A percentile compares a stretch with the other conserved stretches of the same genome.
phyloP scores from a whole-genome alignment of 305 asterid species.

The Fraxinus sp. region DNA sequence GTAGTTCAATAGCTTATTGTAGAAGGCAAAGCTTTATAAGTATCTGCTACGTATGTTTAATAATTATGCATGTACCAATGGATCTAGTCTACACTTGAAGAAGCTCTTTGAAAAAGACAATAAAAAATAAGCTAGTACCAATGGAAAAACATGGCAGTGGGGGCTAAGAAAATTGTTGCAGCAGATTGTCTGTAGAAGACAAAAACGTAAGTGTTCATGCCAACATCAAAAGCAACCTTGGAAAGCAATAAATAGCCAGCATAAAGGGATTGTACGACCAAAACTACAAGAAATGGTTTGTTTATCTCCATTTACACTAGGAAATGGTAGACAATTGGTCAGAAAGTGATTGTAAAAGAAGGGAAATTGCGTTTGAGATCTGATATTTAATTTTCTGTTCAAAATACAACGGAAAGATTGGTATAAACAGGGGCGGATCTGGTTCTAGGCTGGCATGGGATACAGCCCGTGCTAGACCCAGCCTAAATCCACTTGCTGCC shows the following conservation, averaged over 20 bases:
- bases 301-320: slow-evolving; percentile 33
- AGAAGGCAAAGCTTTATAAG: neutral
- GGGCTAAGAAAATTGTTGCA: slow-evolving; percentile 73
- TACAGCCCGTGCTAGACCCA: too few relatives aligned
- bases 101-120: too few relatives aligned
- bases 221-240: slow-evolving; percentile 77
- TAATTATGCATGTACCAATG: too few relatives aligned
- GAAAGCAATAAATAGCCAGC: slow-evolving; percentile 84
- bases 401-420: too few relatives aligned
- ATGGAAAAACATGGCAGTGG: slow-evolving; percentile 62
- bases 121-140: slow-evolving; percentile 34
- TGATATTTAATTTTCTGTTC: too few relatives aligned
- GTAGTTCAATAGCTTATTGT: too few relatives aligned
- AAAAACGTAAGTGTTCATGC: slow-evolving; percentile 81
- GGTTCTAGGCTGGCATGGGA: too few relatives aligned
- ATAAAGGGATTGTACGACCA: slow-evolving; percentile 51
- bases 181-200: slow-evolving; percentile 87
- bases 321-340: neutral
- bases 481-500: too few relatives aligned
- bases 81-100: too few relatives aligned
- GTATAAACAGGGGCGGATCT: too few relatives aligned
- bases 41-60: neutral
- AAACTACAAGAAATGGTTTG: slow-evolving; percentile 42
- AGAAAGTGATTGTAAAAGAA: too few relatives aligned
- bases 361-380: too few relatives aligned